Base-by-base conservation (phyloP, 163 green algal species). In the Chlorella variabilis region DNA sequence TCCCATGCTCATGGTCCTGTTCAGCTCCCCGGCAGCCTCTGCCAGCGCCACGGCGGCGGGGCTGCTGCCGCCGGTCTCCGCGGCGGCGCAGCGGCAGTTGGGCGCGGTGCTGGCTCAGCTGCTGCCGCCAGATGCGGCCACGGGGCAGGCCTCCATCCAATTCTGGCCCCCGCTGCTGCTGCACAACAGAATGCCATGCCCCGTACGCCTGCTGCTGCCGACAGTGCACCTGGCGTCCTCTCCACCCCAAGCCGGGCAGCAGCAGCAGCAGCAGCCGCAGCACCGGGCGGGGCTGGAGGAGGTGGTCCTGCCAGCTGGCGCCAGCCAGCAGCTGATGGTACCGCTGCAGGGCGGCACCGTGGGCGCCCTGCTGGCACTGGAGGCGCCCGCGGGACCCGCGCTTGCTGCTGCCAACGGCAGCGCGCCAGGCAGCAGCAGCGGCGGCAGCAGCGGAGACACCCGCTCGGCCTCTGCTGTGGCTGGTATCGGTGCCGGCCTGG, bases 161-260 rank as follows among this genome's bases (percentile, higher is more conserved):
- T 63, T 88, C 17, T 83, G 74, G 84, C 84, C 84, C 17, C 45
- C 79, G 56, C 63, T 81, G 48, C 48, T 27, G n/a, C 65, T 88
- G 59, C 71, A 61, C 45, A 88, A 88, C 77, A 38, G 62, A 38
- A 67, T 83, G 69, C 84, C 78, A 9, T 45, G 56, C n/a, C n/a
- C 80, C 8, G 29, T 85, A n/a, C 41, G 38, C 4, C 77, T 83
- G 27, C 33, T 76, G 62, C n/a, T 66, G 63, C 45, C 63, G 1
- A 33, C 42, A 1, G 23, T n/a, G n/a, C n/a, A n/a, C n/a, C n/a
- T n/a, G n/a, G n/a, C n/a, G n/a, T n/a, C n/a, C n/a, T n/a, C n/a
- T n/a, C n/a, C n/a, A n/a, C n/a, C n/a, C n/a, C n/a, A n/a, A n/a
- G n/a, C n/a, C n/a, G n/a, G n/a, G 71, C 49, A 54, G 31, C 34